phyloP scores from a whole-genome alignment of 345 rosid species.

The Gossypium raimondii region DNA sequence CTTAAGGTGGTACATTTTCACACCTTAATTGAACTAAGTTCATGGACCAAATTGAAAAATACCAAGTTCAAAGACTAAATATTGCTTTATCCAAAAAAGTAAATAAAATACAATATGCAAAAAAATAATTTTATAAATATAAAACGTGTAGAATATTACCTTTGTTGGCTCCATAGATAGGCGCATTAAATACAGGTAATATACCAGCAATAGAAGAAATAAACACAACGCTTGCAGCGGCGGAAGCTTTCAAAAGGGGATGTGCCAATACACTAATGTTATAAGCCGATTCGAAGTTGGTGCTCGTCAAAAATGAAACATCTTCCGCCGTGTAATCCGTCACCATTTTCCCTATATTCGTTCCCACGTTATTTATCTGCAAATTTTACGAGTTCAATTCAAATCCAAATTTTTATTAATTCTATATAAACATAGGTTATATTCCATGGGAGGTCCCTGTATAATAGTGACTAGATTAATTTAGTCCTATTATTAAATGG shows the following conservation, averaged over 20 bases:
- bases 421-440: no score
- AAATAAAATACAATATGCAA: no score
- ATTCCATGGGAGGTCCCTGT: no score
- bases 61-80: no score
- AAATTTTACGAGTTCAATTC: neutral
- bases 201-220: conserved; percentile 42
- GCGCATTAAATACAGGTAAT: conserved; percentile 15
- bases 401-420: no score
- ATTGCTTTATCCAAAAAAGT: no score
- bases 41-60: no score
- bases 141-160: neutral
- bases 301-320: conserved; percentile 24
- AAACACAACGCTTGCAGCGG: conserved; percentile 47
- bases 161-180: conserved; percentile 31
- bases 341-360: conserved; percentile 31
- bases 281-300: conserved; percentile 50
- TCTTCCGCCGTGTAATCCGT: conserved; percentile 37
- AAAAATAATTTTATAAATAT: no score
- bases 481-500: no score
- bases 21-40: no score
- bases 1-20: no score
- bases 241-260: conserved; percentile 50
- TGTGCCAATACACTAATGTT: conserved; percentile 52
- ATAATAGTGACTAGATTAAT: no score
- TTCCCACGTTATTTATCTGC: conserved; percentile 59